Evolutionary conservation across 345 rosid species (phyloP).

Genomic region (Citrus hindsii): DNA sequence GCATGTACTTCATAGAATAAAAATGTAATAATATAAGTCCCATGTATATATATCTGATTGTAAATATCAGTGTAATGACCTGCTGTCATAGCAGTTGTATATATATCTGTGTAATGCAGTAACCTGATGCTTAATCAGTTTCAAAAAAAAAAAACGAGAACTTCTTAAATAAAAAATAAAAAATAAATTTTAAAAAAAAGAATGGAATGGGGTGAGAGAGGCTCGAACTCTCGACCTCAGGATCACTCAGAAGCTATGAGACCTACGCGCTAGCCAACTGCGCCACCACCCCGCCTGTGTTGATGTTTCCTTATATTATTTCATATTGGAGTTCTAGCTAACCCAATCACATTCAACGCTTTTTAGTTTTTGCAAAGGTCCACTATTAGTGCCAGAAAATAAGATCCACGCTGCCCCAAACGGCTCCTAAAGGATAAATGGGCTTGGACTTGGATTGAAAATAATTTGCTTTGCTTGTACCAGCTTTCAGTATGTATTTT

Average conservation of each 20-base stretch:
- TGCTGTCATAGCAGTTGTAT: too few species aligned
- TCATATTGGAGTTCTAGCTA: fast-evolving
- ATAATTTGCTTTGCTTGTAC: too few species aligned
- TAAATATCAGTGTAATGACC: too few species aligned
- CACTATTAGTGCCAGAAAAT: fast-evolving
- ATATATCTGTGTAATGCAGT: too few species aligned
- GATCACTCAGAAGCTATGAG: slow-evolving; percentile 90
- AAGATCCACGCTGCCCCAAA: too few species aligned
- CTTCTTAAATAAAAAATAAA: background rate
- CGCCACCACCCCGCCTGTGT: slow-evolving; percentile 62
- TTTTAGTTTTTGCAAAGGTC: background rate
- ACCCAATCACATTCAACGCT: background rate
- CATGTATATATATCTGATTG: too few species aligned
- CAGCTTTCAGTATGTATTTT: too few species aligned
- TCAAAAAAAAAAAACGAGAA: too few species aligned
- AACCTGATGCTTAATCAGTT: too few species aligned
- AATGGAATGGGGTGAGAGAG: slow-evolving; percentile 75
- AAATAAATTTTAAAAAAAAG: background rate
- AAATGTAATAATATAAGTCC: too few species aligned
- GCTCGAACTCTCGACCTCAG: slow-evolving; percentile 98
- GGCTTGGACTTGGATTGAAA: background rate
- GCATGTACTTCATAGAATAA: too few species aligned
- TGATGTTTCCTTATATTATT: fast-evolving
- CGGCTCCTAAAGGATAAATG: background rate
- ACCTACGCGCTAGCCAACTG: slow-evolving; percentile 99